phyloP scores from a whole-genome alignment of 768 basidiomycete genomes.

The Russula olivacea region DNA sequence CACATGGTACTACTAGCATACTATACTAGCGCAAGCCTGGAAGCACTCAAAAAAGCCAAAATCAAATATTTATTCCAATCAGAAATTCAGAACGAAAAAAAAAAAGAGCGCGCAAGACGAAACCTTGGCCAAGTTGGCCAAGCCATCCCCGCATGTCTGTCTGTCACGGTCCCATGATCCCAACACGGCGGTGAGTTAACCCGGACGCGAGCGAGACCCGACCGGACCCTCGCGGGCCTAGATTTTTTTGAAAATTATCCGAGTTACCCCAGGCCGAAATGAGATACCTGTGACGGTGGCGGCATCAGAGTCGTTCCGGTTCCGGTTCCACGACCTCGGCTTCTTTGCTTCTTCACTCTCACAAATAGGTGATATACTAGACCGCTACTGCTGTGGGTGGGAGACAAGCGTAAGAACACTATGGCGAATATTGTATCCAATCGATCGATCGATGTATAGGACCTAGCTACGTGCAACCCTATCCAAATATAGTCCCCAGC shows the following conservation, averaged over 20 bases:
- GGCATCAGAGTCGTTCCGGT: not conserved
- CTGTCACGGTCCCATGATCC: not conserved
- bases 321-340: not conserved
- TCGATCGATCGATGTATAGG: not conserved
- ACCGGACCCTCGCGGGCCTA: not conserved
- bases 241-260: too few species aligned
- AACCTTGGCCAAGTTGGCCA: too few species aligned
- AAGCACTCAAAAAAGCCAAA: not conserved
- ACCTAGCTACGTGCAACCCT: not conserved
- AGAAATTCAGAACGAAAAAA: not conserved
- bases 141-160: not conserved
- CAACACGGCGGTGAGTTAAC: not conserved
- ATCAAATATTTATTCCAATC: not conserved
- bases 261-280: not conserved
- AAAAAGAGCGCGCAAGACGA: not conserved
- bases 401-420: not conserved
- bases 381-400: not conserved
- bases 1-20: too few species aligned
- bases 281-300: not conserved
- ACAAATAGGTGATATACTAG: too few species aligned
- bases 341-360: too few species aligned
- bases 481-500: too few species aligned
- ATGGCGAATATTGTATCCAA: conserved; percentile 3
- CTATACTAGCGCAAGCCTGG: too few species aligned
- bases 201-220: not conserved